A percentile compares a stretch with the other conserved stretches of the same genome.
phyloP scores from a whole-genome alignment of 78 protist genomes.

The Tieghemostelium lacteum region DNA sequence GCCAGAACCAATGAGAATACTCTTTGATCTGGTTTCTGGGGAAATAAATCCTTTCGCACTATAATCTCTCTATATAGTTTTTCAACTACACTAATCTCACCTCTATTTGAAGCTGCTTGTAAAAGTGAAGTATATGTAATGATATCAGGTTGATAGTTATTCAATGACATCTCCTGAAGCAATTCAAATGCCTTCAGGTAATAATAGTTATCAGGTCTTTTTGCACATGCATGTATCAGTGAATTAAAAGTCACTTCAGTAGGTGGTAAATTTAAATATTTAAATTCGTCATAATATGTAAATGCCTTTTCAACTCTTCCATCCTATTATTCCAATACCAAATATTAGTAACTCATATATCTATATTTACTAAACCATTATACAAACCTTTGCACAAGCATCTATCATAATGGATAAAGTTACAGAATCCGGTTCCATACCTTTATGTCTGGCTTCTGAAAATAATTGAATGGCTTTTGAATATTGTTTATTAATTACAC shows the following conservation, averaged over 20 bases:
- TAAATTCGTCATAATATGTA: slow-evolving; percentile 59
- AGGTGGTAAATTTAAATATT: slow-evolving; percentile 43
- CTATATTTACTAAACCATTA: too few relatives aligned
- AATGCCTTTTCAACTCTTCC: slow-evolving; percentile 64
- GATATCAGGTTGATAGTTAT: slow-evolving; percentile 43
- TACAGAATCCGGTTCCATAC: slow-evolving; percentile 67
- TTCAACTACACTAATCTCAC: slow-evolving; percentile 37
- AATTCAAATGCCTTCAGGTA: slow-evolving; percentile 62
- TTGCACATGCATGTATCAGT: slow-evolving; percentile 54
- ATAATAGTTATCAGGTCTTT: slow-evolving; percentile 51
- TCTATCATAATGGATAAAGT: slow-evolving; percentile 56
- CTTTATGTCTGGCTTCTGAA: slow-evolving; percentile 55
- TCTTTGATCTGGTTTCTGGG: slow-evolving; percentile 36
- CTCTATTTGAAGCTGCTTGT: slow-evolving; percentile 34
- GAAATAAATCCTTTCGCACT: slow-evolving; percentile 20
- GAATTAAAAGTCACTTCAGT: slow-evolving; percentile 69
- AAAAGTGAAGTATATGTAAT: slow-evolving; percentile 57
- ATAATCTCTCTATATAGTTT: slow-evolving; percentile 43
- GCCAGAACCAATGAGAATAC: slow-evolving; percentile 14
- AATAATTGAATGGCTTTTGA: slow-evolving; percentile 21
- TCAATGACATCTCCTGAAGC: slow-evolving; percentile 38
- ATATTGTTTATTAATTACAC: neutral
- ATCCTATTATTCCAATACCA: too few relatives aligned
- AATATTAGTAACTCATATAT: too few relatives aligned
- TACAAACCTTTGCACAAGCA: slow-evolving; percentile 56